Conservation (phyloP, 2,329 filamentous ascomycete genomes). For the Beauveria sp. region DNA sequence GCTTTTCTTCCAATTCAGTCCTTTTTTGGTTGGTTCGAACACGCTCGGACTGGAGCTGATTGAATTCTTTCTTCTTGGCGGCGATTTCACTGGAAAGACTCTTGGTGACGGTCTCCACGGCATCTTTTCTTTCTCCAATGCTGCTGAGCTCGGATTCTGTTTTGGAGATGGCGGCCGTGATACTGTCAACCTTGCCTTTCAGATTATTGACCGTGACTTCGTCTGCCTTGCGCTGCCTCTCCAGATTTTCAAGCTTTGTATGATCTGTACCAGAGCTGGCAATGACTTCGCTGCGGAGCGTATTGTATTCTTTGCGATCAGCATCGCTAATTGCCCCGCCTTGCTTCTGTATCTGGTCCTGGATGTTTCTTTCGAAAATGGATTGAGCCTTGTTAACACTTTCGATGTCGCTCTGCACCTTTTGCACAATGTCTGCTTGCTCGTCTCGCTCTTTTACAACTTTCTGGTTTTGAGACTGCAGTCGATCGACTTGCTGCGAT, state of each 20-base stretch:
- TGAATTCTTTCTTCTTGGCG: constrained; percentile 83
- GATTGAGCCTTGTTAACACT: constrained; percentile 84
- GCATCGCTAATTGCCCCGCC: constrained; percentile 78
- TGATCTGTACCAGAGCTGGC: constrained; percentile 75
- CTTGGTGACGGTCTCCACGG: constrained; percentile 55
- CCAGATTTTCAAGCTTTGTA: constrained; percentile 75
- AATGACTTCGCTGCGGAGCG: constrained; percentile 75
- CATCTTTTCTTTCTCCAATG: constrained; percentile 60
- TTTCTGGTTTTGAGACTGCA: constrained; percentile 59
- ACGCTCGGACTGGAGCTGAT: constrained; percentile 75
- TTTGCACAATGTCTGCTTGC: constrained; percentile 60
- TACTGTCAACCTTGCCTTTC: constrained; percentile 77
- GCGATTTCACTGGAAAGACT: constrained; percentile 72
- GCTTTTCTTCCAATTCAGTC: constrained; percentile 86
- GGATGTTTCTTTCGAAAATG: constrained; percentile 82
- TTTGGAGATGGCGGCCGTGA: constrained; percentile 65
- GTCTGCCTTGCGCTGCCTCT: constrained; percentile 82
- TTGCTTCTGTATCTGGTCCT: constrained; percentile 75
- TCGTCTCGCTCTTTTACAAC: constrained; percentile 70
- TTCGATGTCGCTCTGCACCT: constrained; percentile 71
- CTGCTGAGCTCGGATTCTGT: constrained; percentile 63
- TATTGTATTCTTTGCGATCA: constrained; percentile 85
- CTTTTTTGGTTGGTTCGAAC: constrained; percentile 72
- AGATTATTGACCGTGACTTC: constrained; percentile 85
- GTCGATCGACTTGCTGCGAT: constrained; percentile 59